These are phyloP conservation scores for Somion occarium DNA, from an alignment of 1,284 basidiomycete species.

Conservation along the genomic window DNA sequence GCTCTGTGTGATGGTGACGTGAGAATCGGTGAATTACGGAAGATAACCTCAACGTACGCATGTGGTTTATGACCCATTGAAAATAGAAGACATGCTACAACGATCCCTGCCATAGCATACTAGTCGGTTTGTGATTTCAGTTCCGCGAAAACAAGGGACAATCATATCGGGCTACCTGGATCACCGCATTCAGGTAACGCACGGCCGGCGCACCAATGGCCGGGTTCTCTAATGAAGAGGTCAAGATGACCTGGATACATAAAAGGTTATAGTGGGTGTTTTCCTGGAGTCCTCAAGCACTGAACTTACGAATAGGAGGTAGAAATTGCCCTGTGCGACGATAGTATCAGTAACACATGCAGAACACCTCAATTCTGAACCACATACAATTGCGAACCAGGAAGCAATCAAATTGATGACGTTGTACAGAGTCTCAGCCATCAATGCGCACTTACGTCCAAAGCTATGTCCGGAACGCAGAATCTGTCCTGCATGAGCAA, in stretches of 20 bases:
- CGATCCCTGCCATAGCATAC: slow-evolving; percentile 82
- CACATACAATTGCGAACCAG: slow-evolving; percentile 86
- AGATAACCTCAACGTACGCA: slow-evolving; percentile 46
- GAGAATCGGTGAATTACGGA: neutral
- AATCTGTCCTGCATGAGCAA: slow-evolving; percentile 83
- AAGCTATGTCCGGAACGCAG: slow-evolving; percentile 81
- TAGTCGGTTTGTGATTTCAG: too few relatives aligned
- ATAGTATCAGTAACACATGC: slow-evolving; percentile 38
- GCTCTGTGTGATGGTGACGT: slow-evolving; percentile 46
- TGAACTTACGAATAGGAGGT: slow-evolving; percentile 90
- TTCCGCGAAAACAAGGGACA: too few relatives aligned
- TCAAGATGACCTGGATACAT: slow-evolving; percentile 77
- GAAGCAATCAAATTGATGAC: slow-evolving; percentile 85
- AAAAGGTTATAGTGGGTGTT: too few relatives aligned
- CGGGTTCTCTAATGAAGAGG: slow-evolving; percentile 79
- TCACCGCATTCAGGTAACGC: slow-evolving; percentile 73
- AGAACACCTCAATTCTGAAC: slow-evolving; percentile 1
- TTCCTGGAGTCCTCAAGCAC: slow-evolving; percentile 82
- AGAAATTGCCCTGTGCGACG: slow-evolving; percentile 79
- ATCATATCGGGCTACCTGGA: slow-evolving; percentile 73
- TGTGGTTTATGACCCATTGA: slow-evolving; percentile 96
- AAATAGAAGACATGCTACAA: slow-evolving; percentile 89
- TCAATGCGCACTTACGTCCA: slow-evolving; percentile 69
- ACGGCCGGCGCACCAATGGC: slow-evolving; percentile 70
- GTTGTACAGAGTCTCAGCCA: slow-evolving; percentile 85